Evolutionary conservation across 495 filamentous ascomycete species (phyloP).

Genomic region (Talaromyces adpressus): DNA sequence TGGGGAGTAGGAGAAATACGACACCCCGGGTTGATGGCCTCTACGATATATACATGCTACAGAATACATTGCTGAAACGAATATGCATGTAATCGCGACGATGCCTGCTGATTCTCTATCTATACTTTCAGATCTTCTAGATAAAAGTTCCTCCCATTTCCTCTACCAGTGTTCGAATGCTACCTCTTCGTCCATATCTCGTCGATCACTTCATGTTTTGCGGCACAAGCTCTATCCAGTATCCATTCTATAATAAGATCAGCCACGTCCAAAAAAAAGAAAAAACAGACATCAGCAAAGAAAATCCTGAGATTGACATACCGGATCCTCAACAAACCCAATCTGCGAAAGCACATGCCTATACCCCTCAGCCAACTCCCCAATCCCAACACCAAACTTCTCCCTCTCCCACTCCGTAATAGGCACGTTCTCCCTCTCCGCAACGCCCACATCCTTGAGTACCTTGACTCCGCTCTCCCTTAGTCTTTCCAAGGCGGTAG

Average conservation of each 20-base stretch:
- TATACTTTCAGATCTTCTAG: neutral
- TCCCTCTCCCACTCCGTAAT: constrained; percentile 30
- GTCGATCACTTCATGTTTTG: constrained; percentile 13
- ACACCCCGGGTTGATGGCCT: too few species aligned
- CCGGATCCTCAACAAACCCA: neutral
- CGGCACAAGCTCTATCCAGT: constrained; percentile 15
- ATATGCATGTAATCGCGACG: too few species aligned
- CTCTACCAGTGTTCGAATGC: neutral
- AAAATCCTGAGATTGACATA: neutral
- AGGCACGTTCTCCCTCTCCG: constrained; percentile 21
- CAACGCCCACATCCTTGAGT: constrained; percentile 30
- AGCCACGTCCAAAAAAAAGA: neutral
- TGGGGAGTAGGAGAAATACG: too few species aligned
- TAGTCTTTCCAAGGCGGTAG: neutral
- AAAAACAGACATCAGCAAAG: neutral
- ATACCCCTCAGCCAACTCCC: neutral
- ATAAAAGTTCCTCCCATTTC: neutral
- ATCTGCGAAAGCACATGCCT: neutral
- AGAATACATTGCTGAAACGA: neutral
- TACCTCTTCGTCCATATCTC: neutral
- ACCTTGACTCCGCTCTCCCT: constrained; percentile 15
- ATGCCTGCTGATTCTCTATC: neutral
- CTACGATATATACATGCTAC: neutral
- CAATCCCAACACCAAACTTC: constrained; percentile 4
- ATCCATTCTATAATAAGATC: constrained; percentile 17